Evolutionary conservation across 176 grass and related monocot genomes (phyloP).

Genomic region (Microstegium vimineum): DNA sequence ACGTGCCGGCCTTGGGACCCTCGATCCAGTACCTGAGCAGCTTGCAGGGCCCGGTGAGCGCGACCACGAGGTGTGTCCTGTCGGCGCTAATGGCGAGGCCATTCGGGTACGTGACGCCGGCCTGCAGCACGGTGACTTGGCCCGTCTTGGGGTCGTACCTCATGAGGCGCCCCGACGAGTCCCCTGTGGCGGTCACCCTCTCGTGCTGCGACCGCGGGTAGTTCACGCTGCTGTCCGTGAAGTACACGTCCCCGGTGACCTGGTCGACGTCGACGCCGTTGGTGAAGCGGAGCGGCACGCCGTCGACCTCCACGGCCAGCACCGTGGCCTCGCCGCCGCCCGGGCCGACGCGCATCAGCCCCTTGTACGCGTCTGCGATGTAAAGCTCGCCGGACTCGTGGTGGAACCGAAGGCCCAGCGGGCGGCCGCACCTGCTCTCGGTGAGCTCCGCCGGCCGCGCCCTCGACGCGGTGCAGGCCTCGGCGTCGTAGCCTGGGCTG

Average conservation of each 20-base stretch:
- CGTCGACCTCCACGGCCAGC: slow-evolving; percentile 10
- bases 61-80: slow-evolving; percentile 10
- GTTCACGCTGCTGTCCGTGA: slow-evolving; percentile 36
- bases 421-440: slow-evolving; percentile 33
- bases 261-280: slow-evolving; percentile 41
- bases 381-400: slow-evolving; percentile 23
- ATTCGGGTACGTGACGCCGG: slow-evolving; percentile 4
- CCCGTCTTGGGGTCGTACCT: background rate
- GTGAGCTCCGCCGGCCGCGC: background rate
- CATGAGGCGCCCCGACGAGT: background rate
- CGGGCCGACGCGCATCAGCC: slow-evolving; percentile 28
- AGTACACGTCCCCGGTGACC: slow-evolving; percentile 17
- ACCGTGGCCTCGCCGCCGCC: slow-evolving; percentile 16
- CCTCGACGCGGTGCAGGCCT: background rate
- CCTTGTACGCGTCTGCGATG: slow-evolving; percentile 43
- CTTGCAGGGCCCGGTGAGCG: background rate
- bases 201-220: slow-evolving; percentile 13
- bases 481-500: background rate
- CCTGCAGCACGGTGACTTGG: background rate
- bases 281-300: slow-evolving; percentile 32
- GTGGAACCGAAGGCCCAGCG: slow-evolving; percentile 38
- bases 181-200: background rate
- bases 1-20: background rate
- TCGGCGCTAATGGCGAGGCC: slow-evolving; percentile 10
- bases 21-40: slow-evolving; percentile 34